Evolutionary conservation across 345 rosid species (phyloP).

Genomic region (Eucalyptus pauciflora): DNA sequence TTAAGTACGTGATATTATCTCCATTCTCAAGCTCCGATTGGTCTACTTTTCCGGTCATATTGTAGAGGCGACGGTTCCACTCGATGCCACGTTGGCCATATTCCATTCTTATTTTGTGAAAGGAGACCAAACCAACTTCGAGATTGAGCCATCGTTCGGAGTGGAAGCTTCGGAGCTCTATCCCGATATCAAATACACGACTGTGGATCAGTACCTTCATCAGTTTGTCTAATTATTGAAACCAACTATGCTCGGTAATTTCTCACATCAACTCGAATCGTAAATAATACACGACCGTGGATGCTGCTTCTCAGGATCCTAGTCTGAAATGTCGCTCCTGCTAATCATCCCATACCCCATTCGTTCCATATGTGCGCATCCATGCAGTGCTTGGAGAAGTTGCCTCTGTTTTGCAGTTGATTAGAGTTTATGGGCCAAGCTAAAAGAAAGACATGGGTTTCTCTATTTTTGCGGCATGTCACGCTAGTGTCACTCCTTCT

Average conservation of each 20-base stretch:
- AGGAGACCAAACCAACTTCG: constrained; percentile 4
- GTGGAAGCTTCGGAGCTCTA: not conserved
- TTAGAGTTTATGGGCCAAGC: not conserved
- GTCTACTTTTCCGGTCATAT: not conserved
- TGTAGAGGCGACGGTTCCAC: not conserved
- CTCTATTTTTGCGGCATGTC: not conserved
- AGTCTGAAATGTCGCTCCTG: too few relatives aligned
- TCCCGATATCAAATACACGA: not conserved
- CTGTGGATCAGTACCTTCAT: not conserved
- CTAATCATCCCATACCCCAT: too few relatives aligned
- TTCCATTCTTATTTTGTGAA: not conserved
- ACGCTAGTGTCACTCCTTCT: not conserved
- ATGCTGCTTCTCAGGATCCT: too few relatives aligned
- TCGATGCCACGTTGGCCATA: not conserved
- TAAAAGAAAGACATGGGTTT: not conserved
- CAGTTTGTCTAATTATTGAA: not conserved
- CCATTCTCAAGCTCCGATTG: not conserved
- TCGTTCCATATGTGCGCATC: not conserved
- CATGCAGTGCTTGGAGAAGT: not conserved
- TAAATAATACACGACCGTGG: too few relatives aligned
- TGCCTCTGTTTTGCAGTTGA: not conserved
- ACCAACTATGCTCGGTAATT: not conserved
- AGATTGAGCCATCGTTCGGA: not conserved
- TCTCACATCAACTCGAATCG: too few relatives aligned
- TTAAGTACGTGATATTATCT: not conserved